Percentiles rank a stretch among this genome's conserved stretches.
Evolutionary conservation across 192 early-diverging fungal species (phyloP).

Genomic region (Backusella liffmaniae): DNA sequence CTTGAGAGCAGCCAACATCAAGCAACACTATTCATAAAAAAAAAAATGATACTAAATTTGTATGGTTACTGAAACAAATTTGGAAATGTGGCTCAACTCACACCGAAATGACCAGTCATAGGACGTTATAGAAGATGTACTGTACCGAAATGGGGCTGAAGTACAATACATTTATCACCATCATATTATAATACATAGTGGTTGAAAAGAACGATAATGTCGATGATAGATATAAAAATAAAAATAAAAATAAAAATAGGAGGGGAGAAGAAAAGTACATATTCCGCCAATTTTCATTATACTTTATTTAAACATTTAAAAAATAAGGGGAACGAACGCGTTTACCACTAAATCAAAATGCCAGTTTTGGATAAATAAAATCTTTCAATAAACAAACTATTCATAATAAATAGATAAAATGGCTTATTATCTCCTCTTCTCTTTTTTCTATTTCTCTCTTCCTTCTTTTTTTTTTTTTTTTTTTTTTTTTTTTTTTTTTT

Average conservation of each 20-base stretch:
- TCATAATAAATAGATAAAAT: background rate
- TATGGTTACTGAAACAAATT: no score
- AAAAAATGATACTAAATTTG: no score
- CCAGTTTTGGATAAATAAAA: background rate
- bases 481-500: background rate
- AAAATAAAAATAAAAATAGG: background rate
- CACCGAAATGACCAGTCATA: background rate
- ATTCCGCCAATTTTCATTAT: no score
- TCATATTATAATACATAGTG: background rate
- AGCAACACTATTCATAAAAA: no score
- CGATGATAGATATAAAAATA: no score
- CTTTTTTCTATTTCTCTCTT: background rate
- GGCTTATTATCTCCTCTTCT: background rate
- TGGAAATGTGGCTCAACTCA: background rate
- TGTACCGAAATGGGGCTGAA: background rate
- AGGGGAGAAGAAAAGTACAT: background rate
- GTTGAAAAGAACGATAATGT: background rate
- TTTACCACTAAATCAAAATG: background rate
- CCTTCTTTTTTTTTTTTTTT: background rate
- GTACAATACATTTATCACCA: background rate
- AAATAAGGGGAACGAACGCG: background rate
- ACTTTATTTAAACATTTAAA: background rate
- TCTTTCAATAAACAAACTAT: background rate
- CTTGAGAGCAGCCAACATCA: no score
- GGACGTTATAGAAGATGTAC: background rate